Conservation (phyloP, 2,329 filamentous ascomycete genomes). For the Teratosphaeriaceae sp. region DNA sequence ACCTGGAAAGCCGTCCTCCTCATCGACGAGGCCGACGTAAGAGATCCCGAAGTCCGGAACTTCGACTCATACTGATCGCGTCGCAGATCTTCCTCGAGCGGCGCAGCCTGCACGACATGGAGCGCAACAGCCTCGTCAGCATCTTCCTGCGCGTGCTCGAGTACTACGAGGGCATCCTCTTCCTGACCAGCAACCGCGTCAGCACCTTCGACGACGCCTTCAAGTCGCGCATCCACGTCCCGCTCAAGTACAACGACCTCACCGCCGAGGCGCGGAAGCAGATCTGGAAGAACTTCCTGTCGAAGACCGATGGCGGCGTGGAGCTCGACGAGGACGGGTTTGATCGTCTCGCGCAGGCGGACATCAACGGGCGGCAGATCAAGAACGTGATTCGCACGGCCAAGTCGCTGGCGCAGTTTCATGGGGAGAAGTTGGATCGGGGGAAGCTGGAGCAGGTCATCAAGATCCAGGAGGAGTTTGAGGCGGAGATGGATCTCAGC, state of each 20-base stretch:
- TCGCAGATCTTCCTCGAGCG: conserved; percentile 78
- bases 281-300: conserved; percentile 22
- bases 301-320: conserved; percentile 8
- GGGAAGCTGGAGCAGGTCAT: conserved; percentile 22
- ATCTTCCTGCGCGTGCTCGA: conserved; percentile 35
- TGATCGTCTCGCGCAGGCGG: conserved; percentile 14
- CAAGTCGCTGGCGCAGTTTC: conserved; percentile 20
- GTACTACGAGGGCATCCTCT: conserved; percentile 33
- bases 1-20: conserved; percentile 83
- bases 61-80: too few species aligned
- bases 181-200: conserved; percentile 33
- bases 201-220: conserved; percentile 32
- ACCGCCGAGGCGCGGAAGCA: conserved; percentile 15
- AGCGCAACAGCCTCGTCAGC: conserved; percentile 75
- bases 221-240: conserved; percentile 31
- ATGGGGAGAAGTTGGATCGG: conserved; percentile 16
- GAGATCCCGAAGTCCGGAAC: too few species aligned
- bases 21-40: conserved; percentile 79
- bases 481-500: conserved; percentile 15
- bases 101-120: conserved; percentile 71
- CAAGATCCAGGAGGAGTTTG: conserved; percentile 22
- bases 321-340: conserved; percentile 15
- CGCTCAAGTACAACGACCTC: conserved; percentile 23
- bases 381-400: conserved; percentile 26
- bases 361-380: conserved; percentile 26